Evolutionary conservation across 371 early-diverging fungal species (phyloP).

Genomic region (Mucor lusitanicus): DNA sequence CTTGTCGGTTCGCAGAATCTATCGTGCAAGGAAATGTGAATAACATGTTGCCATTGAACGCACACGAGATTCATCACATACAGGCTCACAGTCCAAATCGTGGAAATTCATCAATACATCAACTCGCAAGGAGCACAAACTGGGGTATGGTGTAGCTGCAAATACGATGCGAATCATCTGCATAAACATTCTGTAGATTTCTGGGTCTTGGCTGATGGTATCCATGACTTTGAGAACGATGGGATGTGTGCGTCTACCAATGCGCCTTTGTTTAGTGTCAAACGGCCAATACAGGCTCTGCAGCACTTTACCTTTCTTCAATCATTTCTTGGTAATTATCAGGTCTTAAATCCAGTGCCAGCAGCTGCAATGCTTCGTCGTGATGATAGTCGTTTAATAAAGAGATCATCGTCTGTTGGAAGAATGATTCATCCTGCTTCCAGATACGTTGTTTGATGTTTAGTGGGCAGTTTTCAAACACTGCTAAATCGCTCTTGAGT

Average conservation of each 20-base stretch:
- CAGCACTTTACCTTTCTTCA: constrained; percentile 39
- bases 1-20: constrained; percentile 45
- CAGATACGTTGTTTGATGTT: constrained; percentile 49
- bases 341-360: constrained; percentile 53
- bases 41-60: neutral
- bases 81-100: constrained; percentile 52
- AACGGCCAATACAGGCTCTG: too few species aligned
- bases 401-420: constrained; percentile 39
- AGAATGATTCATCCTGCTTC: constrained; percentile 51
- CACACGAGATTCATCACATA: too few species aligned
- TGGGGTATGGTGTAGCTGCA: constrained; percentile 57
- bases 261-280: neutral
- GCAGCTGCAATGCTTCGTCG: constrained; percentile 36
- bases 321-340: constrained; percentile 53
- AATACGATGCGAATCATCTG: constrained; percentile 61
- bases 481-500: constrained; percentile 43
- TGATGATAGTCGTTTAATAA: constrained; percentile 50
- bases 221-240: constrained; percentile 53
- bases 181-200: constrained; percentile 62
- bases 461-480: constrained; percentile 54
- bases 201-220: constrained; percentile 55
- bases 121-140: constrained; percentile 66
- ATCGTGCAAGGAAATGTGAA: neutral
- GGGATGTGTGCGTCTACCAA: constrained; percentile 55
- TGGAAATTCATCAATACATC: constrained; percentile 73